A percentile compares a stretch with the other conserved stretches of the same genome.
These are phyloP conservation scores for Aspergillus japonicus DNA, from an alignment of 2,329 filamentous ascomycete species.

Conservation along the genomic window DNA sequence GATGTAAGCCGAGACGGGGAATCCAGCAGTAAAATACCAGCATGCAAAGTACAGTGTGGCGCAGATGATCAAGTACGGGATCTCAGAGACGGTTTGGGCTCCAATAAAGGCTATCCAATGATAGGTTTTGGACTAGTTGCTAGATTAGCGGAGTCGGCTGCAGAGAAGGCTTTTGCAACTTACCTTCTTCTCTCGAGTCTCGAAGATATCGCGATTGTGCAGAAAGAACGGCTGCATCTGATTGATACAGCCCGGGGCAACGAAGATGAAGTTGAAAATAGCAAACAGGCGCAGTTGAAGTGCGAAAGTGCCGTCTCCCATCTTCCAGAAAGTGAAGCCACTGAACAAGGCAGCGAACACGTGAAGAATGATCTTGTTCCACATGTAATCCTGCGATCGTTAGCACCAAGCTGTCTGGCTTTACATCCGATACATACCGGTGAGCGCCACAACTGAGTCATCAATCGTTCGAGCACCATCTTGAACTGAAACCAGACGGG, in stretches of 20 bases:
- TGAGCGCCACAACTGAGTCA: slow-evolving; percentile 34
- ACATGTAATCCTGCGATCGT: slow-evolving; percentile 39
- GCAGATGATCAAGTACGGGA: slow-evolving; percentile 48
- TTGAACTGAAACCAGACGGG: slow-evolving; percentile 42
- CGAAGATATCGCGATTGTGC: slow-evolving; percentile 57
- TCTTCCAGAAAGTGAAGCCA: slow-evolving; percentile 62
- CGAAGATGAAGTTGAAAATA: slow-evolving; percentile 64
- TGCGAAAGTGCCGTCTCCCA: slow-evolving; percentile 52
- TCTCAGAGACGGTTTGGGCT: slow-evolving; percentile 50
- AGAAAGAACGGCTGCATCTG: slow-evolving; percentile 62
- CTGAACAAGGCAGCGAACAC: slow-evolving; percentile 58
- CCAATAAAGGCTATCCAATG: slow-evolving; percentile 60
- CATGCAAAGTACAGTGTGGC: slow-evolving; percentile 50
- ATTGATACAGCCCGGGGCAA: slow-evolving; percentile 58
- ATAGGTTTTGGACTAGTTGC: slow-evolving; percentile 54
- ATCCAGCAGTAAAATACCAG: slow-evolving; percentile 60
- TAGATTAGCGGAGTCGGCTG: neutral
- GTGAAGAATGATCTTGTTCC: slow-evolving; percentile 54
- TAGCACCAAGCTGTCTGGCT: neutral
- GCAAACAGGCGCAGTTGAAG: slow-evolving; percentile 59
- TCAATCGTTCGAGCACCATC: slow-evolving; percentile 35
- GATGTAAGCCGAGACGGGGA: slow-evolving; percentile 31
- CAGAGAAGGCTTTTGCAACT: neutral
- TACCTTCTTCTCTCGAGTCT: slow-evolving; percentile 58
- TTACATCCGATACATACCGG: slow-evolving; percentile 23